Percentiles rank a stretch among this genome's conserved stretches.
These are phyloP conservation scores for Paraphoma sp. DNA, from an alignment of 2,329 filamentous ascomycete species.

Conservation along the genomic window DNA sequence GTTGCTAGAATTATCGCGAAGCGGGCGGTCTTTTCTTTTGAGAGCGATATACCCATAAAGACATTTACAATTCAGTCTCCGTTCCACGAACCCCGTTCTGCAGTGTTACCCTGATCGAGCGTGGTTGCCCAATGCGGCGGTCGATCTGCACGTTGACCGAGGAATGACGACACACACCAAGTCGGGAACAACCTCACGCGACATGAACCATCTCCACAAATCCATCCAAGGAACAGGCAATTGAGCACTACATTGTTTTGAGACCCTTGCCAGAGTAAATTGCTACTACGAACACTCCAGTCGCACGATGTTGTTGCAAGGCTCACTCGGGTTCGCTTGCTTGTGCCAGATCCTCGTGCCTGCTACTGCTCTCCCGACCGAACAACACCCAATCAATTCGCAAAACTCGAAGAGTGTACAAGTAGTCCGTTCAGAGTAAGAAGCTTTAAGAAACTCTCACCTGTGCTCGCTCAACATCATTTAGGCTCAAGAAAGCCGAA, in stretches of 20 bases:
- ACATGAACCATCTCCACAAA: slow-evolving; percentile 9
- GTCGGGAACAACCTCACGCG: slow-evolving; percentile 18
- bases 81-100: background rate
- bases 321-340: slow-evolving; percentile 14
- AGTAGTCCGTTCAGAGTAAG: slow-evolving; percentile 35
- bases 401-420: slow-evolving; percentile 24
- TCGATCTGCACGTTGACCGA: slow-evolving; percentile 34
- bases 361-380: slow-evolving; percentile 29
- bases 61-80: background rate
- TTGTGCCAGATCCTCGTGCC: slow-evolving; percentile 23
- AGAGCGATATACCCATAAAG: slow-evolving; percentile 18
- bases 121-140: slow-evolving; percentile 13
- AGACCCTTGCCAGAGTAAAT: no score
- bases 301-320: slow-evolving; percentile 22
- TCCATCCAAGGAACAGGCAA: background rate
- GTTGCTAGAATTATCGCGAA: background rate
- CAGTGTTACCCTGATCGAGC: background rate
- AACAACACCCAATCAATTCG: slow-evolving; percentile 34
- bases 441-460: background rate
- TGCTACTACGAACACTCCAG: background rate
- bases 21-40: background rate
- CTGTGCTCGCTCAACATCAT: slow-evolving; percentile 1
- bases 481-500: slow-evolving; percentile 47
- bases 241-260: no score
- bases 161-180: slow-evolving; percentile 34